A percentile compares a stretch with the other conserved stretches of the same genome.
Evolutionary conservation across 371 early-diverging fungal genomes (phyloP).

Genomic region (Mucor indicus): DNA sequence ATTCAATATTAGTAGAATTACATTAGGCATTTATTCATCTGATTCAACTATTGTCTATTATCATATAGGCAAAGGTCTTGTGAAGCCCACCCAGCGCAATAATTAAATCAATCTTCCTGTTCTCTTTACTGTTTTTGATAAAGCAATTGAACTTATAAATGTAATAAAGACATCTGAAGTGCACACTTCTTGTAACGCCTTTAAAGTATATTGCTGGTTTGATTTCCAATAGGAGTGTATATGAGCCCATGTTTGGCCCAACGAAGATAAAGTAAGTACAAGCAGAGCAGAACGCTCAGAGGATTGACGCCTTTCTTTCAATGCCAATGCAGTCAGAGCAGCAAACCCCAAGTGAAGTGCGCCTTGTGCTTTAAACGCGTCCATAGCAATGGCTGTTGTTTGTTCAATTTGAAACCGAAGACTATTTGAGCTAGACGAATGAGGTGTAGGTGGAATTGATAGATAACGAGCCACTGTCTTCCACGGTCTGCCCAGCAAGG

Average conservation of each 20-base stretch:
- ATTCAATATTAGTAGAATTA: too few relatives aligned
- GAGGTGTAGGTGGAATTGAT: constrained; percentile 7
- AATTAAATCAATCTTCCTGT: constrained; percentile 25
- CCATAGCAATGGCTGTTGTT: constrained; percentile 20
- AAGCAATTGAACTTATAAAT: constrained; percentile 25
- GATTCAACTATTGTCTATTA: constrained; percentile 49
- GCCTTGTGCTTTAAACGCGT: constrained; percentile 32
- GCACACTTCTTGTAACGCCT: constrained; percentile 31
- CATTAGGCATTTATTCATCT: constrained; percentile 41
- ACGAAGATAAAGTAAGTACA: constrained; percentile 30
- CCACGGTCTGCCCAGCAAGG: constrained; percentile 19
- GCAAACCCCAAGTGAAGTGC: constrained; percentile 37
- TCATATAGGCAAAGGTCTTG: constrained; percentile 33
- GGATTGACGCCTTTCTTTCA: constrained; percentile 30
- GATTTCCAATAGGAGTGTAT: constrained; percentile 20
- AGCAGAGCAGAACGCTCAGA: constrained; percentile 37
- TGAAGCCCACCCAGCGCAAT: constrained; percentile 13
- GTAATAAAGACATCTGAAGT: constrained; percentile 21
- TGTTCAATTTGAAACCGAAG: constrained; percentile 13
- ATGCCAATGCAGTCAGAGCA: constrained; percentile 21
- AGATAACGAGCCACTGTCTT: constrained; percentile 17
- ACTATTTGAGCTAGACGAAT: background rate
- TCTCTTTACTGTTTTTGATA: constrained; percentile 31
- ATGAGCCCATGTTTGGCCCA: constrained; percentile 35
- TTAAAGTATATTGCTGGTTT: constrained; percentile 21